phyloP scores from a whole-genome alignment of 768 basidiomycete species.

The Podaxis sp. region DNA sequence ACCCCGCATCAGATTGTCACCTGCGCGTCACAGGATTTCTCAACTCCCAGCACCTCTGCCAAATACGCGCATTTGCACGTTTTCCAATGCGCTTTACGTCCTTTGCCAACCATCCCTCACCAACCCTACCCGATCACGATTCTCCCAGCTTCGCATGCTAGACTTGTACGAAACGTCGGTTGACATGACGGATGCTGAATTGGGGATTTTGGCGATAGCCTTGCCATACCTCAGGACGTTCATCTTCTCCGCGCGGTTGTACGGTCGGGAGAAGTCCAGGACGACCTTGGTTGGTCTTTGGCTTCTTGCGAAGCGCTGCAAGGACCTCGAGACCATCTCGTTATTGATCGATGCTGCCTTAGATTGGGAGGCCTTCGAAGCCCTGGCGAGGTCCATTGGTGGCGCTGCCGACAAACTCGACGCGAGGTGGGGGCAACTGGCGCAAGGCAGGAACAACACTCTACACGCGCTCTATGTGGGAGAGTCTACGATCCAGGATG shows the following conservation, averaged over 20 bases:
- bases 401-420: too few species aligned
- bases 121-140: neutral
- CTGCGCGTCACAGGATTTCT: neutral
- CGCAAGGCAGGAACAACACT: neutral
- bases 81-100: neutral
- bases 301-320: constrained; percentile 7
- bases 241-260: neutral
- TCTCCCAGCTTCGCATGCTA: constrained; percentile 2
- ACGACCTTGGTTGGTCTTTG: constrained; percentile 7
- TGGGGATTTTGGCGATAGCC: neutral
- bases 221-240: constrained; percentile 2
- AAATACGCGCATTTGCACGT: constrained; percentile 1
- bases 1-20: neutral
- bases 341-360: neutral
- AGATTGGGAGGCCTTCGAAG: neutral
- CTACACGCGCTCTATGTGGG: constrained; percentile 2
- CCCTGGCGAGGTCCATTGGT: neutral
- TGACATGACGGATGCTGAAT: constrained; percentile 4
- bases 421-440: neutral
- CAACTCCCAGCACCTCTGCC: neutral
- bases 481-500: constrained; percentile 3
- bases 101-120: neutral
- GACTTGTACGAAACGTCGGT: neutral
- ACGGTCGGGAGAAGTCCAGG: neutral
- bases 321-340: neutral